Evolutionary conservation across 2,329 filamentous ascomycete genomes (phyloP).

Genomic region (Pyrenophora tritici-repentis): DNA sequence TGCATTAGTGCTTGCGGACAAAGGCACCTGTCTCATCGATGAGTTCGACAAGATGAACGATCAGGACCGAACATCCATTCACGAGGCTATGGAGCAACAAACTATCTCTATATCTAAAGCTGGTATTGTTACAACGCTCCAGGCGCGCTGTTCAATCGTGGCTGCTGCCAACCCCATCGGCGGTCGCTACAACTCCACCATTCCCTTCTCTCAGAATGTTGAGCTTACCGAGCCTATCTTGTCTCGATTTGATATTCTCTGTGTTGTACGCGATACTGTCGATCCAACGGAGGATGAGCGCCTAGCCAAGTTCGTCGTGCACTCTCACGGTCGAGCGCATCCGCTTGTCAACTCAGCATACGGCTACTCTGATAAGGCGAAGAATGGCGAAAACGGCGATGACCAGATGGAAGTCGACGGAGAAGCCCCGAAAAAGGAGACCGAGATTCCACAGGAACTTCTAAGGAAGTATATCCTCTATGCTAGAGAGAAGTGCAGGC

Average conservation of each 20-base stretch:
- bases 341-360: conserved; percentile 56
- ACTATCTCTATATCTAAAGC: conserved; percentile 99
- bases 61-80: conserved; percentile 95
- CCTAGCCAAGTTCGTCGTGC: conserved; percentile 91
- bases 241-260: conserved; percentile 96
- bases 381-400: conserved; percentile 39
- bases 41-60: conserved; percentile 99
- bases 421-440: conserved; percentile 59
- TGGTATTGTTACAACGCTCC: conserved; percentile 94
- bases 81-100: conserved; percentile 99
- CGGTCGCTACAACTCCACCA: conserved; percentile 93
- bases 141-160: conserved; percentile 94
- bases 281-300: conserved; percentile 92
- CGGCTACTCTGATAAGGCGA: conserved; percentile 32
- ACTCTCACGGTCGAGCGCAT: conserved; percentile 90
- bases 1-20: conserved; percentile 90
- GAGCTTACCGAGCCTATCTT: conserved; percentile 96
- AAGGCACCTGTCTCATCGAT: conserved; percentile 93
- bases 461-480: conserved; percentile 97
- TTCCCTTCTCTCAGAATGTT: conserved; percentile 94
- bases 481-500: conserved; percentile 82
- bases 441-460: conserved; percentile 86
- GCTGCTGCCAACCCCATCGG: conserved; percentile 96
- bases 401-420: conserved; percentile 56
- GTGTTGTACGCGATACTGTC: conserved; percentile 93